Evolutionary conservation across 352 stramenopile species (phyloP), one percentile per base, ranked within the genome.

Genomic region (Elongisporangium anandrum): DNA sequence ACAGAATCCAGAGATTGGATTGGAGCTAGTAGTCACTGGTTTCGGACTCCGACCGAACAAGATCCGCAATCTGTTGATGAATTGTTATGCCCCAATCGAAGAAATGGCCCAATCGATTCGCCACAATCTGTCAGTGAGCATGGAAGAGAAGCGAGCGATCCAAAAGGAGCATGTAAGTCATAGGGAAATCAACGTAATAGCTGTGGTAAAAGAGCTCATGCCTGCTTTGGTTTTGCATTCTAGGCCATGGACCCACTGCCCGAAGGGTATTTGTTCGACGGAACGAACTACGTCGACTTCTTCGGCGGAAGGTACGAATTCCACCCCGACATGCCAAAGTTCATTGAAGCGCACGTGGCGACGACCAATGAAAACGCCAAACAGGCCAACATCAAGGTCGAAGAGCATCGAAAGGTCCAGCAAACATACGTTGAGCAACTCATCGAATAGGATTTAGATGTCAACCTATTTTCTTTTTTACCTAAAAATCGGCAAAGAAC

Each of bases 301-400:
- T 85, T 82, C 38, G 84, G 84, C 16, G 78, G 75, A 0, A 70
- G 78, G 21, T 86, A 88, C 60, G 81, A 90, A 60, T 93, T 90
- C 57, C 81, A 93, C 47, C 83, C 84, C 0, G 66, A 71, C 41
- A 90, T 92, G 56, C 66, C 76, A 13, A 62, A 82, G 54, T 88
- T 92, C 47, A 76, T 92, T 50, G 75, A 90, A 17, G 75, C 82
- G 39, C 70, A 90, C 52, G 55, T 92, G 29, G 61, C 65, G 4
- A 59, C 54, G 9, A 56, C 66, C 17, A 89, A 90, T 49, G 77
- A 85, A 22, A 59, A 60, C 15, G 61, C 68, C 3, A 65, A 75
- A 29, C 57, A 66, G 15, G 68, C 71, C 15, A 88, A 84, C 50
- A 38, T 66, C 15, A 81, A 88, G 53, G 72, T 82, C 17, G 71